These are phyloP conservation scores for Spiromastix sp. DNA, from an alignment of 2,329 filamentous ascomycete species.

Conservation along the genomic window DNA sequence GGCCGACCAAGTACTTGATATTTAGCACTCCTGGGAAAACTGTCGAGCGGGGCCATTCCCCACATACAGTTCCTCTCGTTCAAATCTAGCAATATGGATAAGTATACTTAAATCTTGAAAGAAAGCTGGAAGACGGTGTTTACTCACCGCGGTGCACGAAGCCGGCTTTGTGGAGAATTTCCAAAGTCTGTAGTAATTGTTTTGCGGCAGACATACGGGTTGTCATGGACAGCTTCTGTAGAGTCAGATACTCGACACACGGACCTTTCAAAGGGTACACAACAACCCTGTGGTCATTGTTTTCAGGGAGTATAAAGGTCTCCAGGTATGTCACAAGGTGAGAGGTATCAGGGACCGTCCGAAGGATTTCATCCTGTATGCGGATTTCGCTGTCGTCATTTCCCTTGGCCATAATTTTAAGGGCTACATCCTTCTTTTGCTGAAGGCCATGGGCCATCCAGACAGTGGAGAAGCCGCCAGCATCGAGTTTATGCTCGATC, in stretches of 20 bases:
- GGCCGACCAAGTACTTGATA: constrained; percentile 19
- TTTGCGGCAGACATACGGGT: constrained; percentile 5
- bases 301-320: constrained; percentile 14
- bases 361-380: constrained; percentile 16
- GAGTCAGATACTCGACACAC: background rate
- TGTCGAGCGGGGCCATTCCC: too few species aligned
- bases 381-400: constrained; percentile 12
- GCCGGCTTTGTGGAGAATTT: constrained; percentile 1
- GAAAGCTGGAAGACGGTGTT: background rate
- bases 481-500: constrained; percentile 2
- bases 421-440: constrained; percentile 2
- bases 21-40: constrained; percentile 16
- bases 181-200: constrained; percentile 2
- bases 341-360: constrained; percentile 13
- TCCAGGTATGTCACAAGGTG: constrained; percentile 13
- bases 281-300: constrained; percentile 10
- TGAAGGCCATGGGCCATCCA: constrained; percentile 1
- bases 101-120: constrained; percentile 8
- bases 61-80: too few species aligned
- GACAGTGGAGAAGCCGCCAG: constrained; percentile 1
- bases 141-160: constrained; percentile 2
- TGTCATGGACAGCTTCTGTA: background rate
- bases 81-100: constrained; percentile 14
- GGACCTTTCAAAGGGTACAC: background rate
- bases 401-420: constrained; percentile 12